Base-by-base conservation (phyloP, 192 early-diverging fungal species). In the Funneliformis geosporum region DNA sequence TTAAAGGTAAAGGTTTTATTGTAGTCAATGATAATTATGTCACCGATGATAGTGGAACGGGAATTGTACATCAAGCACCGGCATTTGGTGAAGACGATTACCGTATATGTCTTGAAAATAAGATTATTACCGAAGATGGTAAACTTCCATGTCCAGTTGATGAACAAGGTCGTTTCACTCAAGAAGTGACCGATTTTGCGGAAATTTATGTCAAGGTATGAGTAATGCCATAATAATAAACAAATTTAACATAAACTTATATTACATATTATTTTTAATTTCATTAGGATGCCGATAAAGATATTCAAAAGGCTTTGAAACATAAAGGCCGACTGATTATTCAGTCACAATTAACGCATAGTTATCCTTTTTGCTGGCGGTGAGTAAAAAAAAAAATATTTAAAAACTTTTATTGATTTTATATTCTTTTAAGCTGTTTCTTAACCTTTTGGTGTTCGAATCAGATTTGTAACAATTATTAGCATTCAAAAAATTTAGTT, bases 71-170 rank as follows among this genome's bases (percentile, higher is more conserved):
- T 86, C 93, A 94, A 75, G 93, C 98, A 33, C 98, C 98, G 14
- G 97, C 92, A 27, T 99, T 96, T 89, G 98, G 98, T 86, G 98
- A 99, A 85, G 98, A 99, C 89, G 98, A 99, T 92, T 95, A 94
- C 88, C 95, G 98, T 75, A 93, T 99, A 43, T 96, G 94, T 83
- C 79, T 94, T n/a, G 89, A 84, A 40, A 72, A 95, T 79, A 89
- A 89, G 33, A 91, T 99, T 77, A 91, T 99, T 75, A 88, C 90
- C 12, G 88, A 88, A 7, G 97, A 95, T 84, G 94, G 93, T 60
- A 90, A 90, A 76, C 81, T 98, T 43, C 96, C 97, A 12, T 97
- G 91, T 83, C 98, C 98, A 23, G 89, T 99, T 71, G 90, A 97
- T 75, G 96, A 95, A 66, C 85, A 87, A 60, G 98, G 98, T 67